Evolutionary conservation across 345 rosid genomes (phyloP).

Genomic region (Acer yangbiense): DNA sequence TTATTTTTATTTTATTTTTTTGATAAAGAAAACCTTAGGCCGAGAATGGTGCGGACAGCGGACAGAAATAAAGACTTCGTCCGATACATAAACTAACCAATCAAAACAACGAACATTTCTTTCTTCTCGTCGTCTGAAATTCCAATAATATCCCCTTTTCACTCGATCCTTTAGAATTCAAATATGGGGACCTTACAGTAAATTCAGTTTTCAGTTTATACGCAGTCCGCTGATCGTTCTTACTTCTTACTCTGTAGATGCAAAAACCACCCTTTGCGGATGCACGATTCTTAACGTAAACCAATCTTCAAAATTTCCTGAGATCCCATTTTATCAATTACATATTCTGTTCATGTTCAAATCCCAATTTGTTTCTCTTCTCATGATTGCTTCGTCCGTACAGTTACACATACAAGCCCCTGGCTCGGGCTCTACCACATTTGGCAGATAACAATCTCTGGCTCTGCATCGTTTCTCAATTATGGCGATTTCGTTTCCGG

Average conservation of each 20-base stretch:
- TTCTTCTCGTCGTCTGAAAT: neutral
- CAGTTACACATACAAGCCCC: constrained; percentile 14
- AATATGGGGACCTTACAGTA: neutral
- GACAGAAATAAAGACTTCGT: too few species aligned
- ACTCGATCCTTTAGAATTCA: too few species aligned
- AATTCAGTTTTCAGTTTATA: neutral
- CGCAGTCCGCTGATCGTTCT: constrained; percentile 26
- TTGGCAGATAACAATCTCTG: constrained; percentile 26
- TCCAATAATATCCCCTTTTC: neutral
- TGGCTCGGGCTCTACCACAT: constrained; percentile 29
- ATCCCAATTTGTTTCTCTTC: constrained; percentile 15
- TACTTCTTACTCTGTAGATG: constrained; percentile 27
- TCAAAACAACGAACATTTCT: too few species aligned
- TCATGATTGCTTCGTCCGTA: constrained; percentile 25
- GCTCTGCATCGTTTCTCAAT: constrained; percentile 16
- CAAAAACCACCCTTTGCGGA: constrained; percentile 27
- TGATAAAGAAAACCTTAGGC: too few species aligned
- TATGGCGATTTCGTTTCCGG: constrained; percentile 55
- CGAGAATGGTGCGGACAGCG: too few species aligned
- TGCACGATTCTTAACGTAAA: constrained; percentile 61
- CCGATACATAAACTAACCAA: too few species aligned
- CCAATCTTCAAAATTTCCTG: constrained; percentile 30
- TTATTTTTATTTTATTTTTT: too few species aligned
- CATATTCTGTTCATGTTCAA: constrained; percentile 22
- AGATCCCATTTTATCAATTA: constrained; percentile 43